Evolutionary conservation across 345 rosid species (phyloP).

Genomic region (Angophora floribunda): DNA sequence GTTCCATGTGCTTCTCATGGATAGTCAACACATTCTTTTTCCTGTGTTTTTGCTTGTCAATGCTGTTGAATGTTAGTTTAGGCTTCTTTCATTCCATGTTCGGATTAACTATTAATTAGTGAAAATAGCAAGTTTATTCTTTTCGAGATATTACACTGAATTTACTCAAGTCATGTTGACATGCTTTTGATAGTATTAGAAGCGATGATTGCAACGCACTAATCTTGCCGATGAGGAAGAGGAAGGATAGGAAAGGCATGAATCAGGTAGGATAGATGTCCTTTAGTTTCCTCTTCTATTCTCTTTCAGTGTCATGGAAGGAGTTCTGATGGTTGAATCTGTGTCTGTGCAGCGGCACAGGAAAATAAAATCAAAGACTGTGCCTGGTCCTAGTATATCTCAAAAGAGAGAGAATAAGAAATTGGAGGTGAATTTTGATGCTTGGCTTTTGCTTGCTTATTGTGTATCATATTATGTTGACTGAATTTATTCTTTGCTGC

Average conservation of each 20-base stretch:
- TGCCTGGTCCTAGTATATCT: constrained; percentile 30
- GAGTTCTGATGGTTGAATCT: not conserved
- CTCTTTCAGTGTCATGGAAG: not conserved
- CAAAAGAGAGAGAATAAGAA: constrained; percentile 67
- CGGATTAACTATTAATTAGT: not conserved
- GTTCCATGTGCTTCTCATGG: not conserved
- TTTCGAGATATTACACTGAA: not conserved
- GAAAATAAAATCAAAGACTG: not conserved
- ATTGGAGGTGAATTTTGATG: constrained; percentile 31
- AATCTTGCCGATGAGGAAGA: constrained; percentile 39
- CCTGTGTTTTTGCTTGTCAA: not conserved
- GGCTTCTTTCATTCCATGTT: not conserved
- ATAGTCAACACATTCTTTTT: not conserved
- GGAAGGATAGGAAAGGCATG: constrained; percentile 16
- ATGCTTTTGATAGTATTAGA: constrained; percentile 9
- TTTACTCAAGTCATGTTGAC: not conserved
- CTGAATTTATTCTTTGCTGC: not conserved
- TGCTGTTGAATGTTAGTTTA: not conserved
- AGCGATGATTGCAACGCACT: constrained; percentile 42
- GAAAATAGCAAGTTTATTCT: not conserved
- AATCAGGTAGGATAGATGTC: constrained; percentile 28
- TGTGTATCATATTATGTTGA: not conserved
- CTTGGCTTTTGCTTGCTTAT: not conserved
- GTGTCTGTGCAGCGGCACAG: not conserved
- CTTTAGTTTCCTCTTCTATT: not conserved